Evolutionary conservation across 768 basidiomycete genomes (phyloP).

Genomic region (Cystoderma amianthinum): DNA sequence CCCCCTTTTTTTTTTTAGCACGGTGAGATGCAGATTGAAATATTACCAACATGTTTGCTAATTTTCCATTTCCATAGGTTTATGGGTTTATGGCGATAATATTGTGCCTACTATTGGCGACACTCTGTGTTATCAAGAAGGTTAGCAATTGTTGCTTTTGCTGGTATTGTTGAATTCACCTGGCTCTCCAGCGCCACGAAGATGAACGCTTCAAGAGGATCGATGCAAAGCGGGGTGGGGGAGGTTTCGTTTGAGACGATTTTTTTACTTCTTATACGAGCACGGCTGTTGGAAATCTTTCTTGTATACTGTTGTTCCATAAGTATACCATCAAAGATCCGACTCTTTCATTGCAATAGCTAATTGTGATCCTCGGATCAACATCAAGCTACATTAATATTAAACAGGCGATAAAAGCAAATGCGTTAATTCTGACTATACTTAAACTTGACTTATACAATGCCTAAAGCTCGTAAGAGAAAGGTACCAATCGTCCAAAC

Average conservation of each 20-base stretch:
- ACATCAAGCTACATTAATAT: too few relatives aligned
- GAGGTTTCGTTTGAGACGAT: constrained; percentile 74
- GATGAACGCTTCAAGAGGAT: constrained; percentile 84
- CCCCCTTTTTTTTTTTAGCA: constrained; percentile 23
- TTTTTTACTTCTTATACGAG: too few relatives aligned
- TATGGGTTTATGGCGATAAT: constrained; percentile 86
- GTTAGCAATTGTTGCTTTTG: constrained; percentile 20
- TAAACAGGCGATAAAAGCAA: too few relatives aligned
- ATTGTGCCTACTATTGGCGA: constrained; percentile 67
- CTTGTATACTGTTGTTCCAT: too few relatives aligned
- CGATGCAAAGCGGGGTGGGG: constrained; percentile 81
- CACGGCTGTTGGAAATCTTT: too few relatives aligned
- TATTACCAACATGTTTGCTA: not conserved
- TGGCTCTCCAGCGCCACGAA: constrained; percentile 55
- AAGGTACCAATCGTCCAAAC: constrained; percentile 24
- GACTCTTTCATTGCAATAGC: too few relatives aligned
- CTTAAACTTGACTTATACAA: constrained; percentile 8
- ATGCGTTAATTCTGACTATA: too few relatives aligned
- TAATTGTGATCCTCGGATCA: too few relatives aligned
- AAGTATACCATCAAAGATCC: too few relatives aligned
- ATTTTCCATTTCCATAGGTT: constrained; percentile 27
- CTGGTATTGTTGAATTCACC: constrained; percentile 1
- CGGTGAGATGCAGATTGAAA: constrained; percentile 24
- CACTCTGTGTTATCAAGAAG: constrained; percentile 83
- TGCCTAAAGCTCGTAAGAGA: constrained; percentile 30